Evolutionary conservation across 2,329 filamentous ascomycete genomes (phyloP).

Genomic region (Corynespora cassiicola): DNA sequence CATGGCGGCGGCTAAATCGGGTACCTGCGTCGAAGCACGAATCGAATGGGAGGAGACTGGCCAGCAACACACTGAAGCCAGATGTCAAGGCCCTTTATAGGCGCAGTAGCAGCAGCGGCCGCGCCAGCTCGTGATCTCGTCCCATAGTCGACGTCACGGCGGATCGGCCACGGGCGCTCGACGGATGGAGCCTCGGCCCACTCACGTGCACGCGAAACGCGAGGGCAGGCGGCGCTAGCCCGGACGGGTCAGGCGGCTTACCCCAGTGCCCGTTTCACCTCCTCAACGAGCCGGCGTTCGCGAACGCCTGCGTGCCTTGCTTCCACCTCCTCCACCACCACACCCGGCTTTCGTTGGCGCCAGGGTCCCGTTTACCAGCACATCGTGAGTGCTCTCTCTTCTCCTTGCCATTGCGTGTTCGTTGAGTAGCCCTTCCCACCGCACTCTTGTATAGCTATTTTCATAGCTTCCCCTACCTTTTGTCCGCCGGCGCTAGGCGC

Average conservation of each 20-base stretch:
- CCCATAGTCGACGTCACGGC: background rate
- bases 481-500: constrained; percentile 37
- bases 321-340: constrained; percentile 30
- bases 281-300: too few relatives aligned
- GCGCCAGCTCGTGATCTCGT: background rate
- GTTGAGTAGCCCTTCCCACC: constrained; percentile 30
- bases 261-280: too few relatives aligned
- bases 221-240: constrained; percentile 4
- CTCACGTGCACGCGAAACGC: too few relatives aligned
- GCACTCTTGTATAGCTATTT: constrained; percentile 35
- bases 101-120: too few relatives aligned
- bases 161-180: too few relatives aligned
- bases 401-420: constrained; percentile 31
- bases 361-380: constrained; percentile 33
- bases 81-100: too few relatives aligned
- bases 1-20: constrained; percentile 60
- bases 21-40: constrained; percentile 6
- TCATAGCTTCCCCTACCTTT: constrained; percentile 39
- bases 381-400: constrained; percentile 47
- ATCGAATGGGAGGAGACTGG: constrained; percentile 1
- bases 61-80: background rate
- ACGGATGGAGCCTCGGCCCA: too few relatives aligned
- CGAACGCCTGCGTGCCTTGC: constrained; percentile 23
- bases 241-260: too few relatives aligned
- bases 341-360: constrained; percentile 26